These are phyloP conservation scores for Dacryopinax spathularia DNA, from an alignment of 768 basidiomycete species.

Conservation along the genomic window DNA sequence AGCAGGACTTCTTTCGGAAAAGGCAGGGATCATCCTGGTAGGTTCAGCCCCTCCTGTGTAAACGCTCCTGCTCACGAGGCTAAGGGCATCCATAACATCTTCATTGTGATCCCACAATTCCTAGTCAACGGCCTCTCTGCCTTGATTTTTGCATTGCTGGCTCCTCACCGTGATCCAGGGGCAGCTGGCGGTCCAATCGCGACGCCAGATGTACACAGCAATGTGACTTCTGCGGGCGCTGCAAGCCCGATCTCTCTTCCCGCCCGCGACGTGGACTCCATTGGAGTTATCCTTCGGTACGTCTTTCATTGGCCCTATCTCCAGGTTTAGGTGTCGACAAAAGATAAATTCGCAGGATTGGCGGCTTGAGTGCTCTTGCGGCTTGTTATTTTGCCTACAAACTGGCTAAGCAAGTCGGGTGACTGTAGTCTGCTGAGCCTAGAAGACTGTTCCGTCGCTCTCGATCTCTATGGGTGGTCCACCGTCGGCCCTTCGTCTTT, in stretches of 20 bases:
- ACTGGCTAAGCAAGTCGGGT: not conserved
- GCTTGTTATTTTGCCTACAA: not conserved
- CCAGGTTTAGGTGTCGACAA: no score
- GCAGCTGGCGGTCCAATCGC: constrained; percentile 11
- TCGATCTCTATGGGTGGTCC: constrained; percentile 70
- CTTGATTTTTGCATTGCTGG: constrained; percentile 73
- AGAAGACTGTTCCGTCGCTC: constrained; percentile 76
- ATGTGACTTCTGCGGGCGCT: not conserved
- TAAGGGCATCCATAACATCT: constrained; percentile 91
- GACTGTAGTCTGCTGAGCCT: not conserved
- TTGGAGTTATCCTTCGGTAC: not conserved
- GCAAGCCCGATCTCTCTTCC: no score
- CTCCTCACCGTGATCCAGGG: constrained; percentile 34
- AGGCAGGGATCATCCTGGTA: constrained; percentile 79
- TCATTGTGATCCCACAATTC: constrained; percentile 88
- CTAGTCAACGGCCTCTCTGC: constrained; percentile 76
- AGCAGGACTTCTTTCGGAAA: constrained; percentile 38
- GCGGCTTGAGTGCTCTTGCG: not conserved
- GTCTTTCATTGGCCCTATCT: not conserved
- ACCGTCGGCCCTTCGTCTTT: constrained; percentile 54
- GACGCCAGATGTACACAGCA: constrained; percentile 12
- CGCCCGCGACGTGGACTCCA: not conserved
- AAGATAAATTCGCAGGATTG: not conserved
- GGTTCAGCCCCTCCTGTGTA: constrained; percentile 18
- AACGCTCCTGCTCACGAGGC: not conserved